Conservation (phyloP, 2,329 filamentous ascomycete species). For the Scortechinia acanthostroma region DNA sequence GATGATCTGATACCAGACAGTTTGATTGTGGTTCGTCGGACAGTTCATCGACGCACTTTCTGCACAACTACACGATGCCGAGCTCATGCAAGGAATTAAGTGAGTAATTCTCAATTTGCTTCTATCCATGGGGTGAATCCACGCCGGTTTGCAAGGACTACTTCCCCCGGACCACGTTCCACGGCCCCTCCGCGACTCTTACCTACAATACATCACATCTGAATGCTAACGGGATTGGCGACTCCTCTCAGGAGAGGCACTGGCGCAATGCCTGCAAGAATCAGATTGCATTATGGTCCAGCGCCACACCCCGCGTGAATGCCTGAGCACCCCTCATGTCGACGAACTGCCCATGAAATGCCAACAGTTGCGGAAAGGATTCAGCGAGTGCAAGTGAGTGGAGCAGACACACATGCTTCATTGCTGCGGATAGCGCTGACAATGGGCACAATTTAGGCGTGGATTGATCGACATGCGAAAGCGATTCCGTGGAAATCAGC, state of each 20-base stretch:
- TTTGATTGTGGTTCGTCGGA: too few relatives aligned
- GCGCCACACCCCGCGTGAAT: slow-evolving; percentile 79
- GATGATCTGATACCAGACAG: too few relatives aligned
- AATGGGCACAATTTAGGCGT: too few relatives aligned
- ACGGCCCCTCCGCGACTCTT: too few relatives aligned
- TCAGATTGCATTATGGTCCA: slow-evolving; percentile 94
- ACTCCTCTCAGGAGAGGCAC: slow-evolving; percentile 66
- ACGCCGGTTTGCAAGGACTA: slow-evolving; percentile 3
- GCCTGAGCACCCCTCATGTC: slow-evolving; percentile 74
- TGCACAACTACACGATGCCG: slow-evolving; percentile 77
- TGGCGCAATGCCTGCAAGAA: slow-evolving; percentile 90
- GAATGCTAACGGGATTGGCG: neutral
- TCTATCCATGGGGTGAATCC: slow-evolving; percentile 5
- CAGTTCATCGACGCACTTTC: too few relatives aligned
- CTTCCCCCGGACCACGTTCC: slow-evolving; percentile 4
- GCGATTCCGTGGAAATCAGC: slow-evolving; percentile 88
- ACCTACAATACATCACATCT: neutral
- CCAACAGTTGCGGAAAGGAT: slow-evolving; percentile 86
- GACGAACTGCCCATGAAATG: slow-evolving; percentile 80
- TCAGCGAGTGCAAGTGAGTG: slow-evolving; percentile 69
- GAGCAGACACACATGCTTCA: too few relatives aligned
- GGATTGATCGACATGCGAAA: slow-evolving; percentile 98
- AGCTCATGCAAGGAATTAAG: slow-evolving; percentile 95
- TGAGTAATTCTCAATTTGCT: too few relatives aligned
- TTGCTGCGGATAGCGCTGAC: too few relatives aligned